Evolutionary conservation across 345 rosid species (phyloP), one percentile per base, ranked within the genome.

Genomic region (Corymbia maculata): DNA sequence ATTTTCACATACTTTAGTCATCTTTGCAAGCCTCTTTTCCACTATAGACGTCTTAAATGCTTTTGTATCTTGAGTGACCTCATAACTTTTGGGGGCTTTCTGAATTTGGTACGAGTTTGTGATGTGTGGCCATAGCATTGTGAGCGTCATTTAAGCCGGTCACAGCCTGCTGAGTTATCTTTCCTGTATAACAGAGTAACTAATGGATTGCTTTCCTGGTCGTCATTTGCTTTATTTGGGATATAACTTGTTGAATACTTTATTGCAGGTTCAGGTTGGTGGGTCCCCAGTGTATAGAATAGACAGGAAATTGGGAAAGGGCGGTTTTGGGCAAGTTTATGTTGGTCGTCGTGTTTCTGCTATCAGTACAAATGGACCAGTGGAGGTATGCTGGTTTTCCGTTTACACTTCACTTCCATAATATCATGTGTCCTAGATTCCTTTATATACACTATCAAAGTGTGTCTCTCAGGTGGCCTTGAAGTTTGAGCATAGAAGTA

Each of bases 271-370:
- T 87, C 98, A 96, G 92, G 95, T 98, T 88, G 99, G 98, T n/a
- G 95, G 93, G 86, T 98, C 99, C 85, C 99, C 99, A 55, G 52
- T 93, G 87, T 96, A 96, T 92, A 97, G 90, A 94, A 89, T 93
- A 13, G 99, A 95, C 51, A 96, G 94, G 92, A 98, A 95, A 92
- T 92, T 98, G 90, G 99, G 99, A 30, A 98, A 98, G 91, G 99
- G 99, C 89, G 99, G 99, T 45, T 98, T 98, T 92, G 99, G 99
- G 28, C 99, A 98, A 93, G 99, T 97, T 89, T 97, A 94, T 95
- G 97, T 97, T 82, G 99, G 99, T 53, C 93, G 97, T 88, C 93
- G 98, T 88, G 93, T 92, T 53, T 92, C 93, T 89, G 93, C 92
- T 86, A 94, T 89, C 85, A 95, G 93, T 85, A 92, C 95, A 92